Base-by-base conservation (phyloP, 2,329 filamentous ascomycete genomes). In the Pseudogymnoascus sp. region DNA sequence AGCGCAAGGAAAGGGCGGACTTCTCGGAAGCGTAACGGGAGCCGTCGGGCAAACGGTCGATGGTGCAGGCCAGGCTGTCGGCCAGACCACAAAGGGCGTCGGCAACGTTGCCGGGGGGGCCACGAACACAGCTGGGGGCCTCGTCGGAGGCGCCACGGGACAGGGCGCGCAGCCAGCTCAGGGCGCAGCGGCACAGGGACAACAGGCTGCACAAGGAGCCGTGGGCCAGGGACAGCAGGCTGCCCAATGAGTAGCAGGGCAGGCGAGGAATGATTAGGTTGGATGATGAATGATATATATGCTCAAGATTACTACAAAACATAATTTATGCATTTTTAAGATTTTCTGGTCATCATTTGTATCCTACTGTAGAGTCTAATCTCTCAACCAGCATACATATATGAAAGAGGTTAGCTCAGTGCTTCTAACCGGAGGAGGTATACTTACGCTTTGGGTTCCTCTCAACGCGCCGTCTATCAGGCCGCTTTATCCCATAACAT, bases 1-100 rank as follows among this genome's bases (percentile, higher is more conserved):
- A 62, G 69, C 70, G 18, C 60, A 75, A 28, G 72, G 72, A 38
- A 71, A 75, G 63, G 74, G 74, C 8, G 74, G 74, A 1, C 66
- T 76, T 12, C 64, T 76, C 38, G 73, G 74, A 4, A 67, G 70
- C 15, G 68, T 71, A 3, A 60, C 65, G 6, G 67, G 66, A 39
- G 66, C 72, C 7, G 67, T 74, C 12, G 69, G 68, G 33, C 72
- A 74, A 62, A 72, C 73, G 5, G 71, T 73, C 9, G 69, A 75
- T 57, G 70, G 72, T 9, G 69, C 70, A 4, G 71, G 73, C 12
- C 70, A 72, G 28, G 66, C 68, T 2, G 68, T 69, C 1, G 71
- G 71, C 3, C 66, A 69, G 39, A 69, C 69, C 11, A 64, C 65
- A 1, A 30, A 65, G 9, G 64, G 66, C 0, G 64, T 68, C 5